Base-by-base conservation (phyloP, 116 monocot genomes). In the Posidonia oceanica region DNA sequence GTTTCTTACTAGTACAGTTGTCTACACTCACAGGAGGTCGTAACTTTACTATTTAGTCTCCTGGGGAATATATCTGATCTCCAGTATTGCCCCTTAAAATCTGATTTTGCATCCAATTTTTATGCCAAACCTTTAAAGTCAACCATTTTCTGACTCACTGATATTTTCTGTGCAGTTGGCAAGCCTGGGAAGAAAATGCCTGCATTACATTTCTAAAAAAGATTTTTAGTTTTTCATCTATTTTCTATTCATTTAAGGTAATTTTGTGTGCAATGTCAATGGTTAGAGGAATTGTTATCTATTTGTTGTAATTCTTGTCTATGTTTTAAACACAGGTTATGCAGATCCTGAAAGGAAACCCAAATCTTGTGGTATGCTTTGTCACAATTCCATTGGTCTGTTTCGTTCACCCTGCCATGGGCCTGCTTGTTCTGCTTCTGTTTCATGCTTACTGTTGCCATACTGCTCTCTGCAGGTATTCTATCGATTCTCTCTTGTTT, bases 381-480 rank as follows among this genome's bases (percentile, higher is more conserved):
- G 64, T 85, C 59, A 64, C 92, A 72, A 78, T 88, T 64, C 86
- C 82, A 64, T 61, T 92, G 29, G 85, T 87, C 65, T 87, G 80
- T 73, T 97, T 97, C 71, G 84, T 91, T 71, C 96, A 97, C 78
- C 96, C 96, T 77, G 89, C 92, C 5, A 68, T 91, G 57, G 96
- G 96, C 52, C 75, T 97, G 72, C 73, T 83, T 73, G 70, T 87
- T 39, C 76, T 97, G 64, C 79, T 97, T 59, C 52, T 97, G 18
- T 87, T 70, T 79, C 87, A 97, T 86, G 83, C 75, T 54, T 79
- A 83, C 69, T 76, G 83, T 73, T 89, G 87, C 70, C 89, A 97
- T 75, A 11, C 63, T 66, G 79, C 87, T 77, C 89, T 97, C 15
- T 86, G 81, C 89, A 92, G 96, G 96, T 95, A 86, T 61, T 40